Evolutionary conservation across 306 rosid species (phyloP).

Genomic region (Trichosanthes cucumerina): DNA sequence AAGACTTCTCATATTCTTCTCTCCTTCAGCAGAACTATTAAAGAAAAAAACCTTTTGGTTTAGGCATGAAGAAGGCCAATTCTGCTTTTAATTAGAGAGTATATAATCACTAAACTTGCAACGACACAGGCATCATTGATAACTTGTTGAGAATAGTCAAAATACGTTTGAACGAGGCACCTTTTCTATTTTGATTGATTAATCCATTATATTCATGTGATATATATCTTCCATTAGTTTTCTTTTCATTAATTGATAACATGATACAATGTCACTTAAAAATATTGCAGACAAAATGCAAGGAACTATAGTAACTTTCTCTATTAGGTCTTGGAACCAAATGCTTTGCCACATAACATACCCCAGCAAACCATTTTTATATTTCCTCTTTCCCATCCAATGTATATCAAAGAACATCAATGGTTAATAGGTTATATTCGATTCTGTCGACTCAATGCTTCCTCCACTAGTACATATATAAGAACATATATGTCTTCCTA

Average conservation of each 20-base stretch:
- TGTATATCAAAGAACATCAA: background rate
- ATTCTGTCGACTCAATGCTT: background rate
- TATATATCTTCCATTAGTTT: background rate
- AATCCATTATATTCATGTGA: background rate
- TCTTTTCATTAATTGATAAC: background rate
- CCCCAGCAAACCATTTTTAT: background rate
- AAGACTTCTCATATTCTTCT: conserved; percentile 35
- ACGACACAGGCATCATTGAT: background rate
- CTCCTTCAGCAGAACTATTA: conserved; percentile 33
- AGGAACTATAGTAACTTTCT: background rate
- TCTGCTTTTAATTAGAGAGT: background rate
- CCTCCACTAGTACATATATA: background rate
- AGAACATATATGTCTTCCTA: background rate
- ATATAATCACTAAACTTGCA: background rate
- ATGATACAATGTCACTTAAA: background rate
- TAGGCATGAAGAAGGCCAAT: background rate
- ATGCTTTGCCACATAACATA: background rate
- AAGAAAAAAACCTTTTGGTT: background rate
- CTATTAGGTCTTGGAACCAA: background rate
- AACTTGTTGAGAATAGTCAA: background rate
- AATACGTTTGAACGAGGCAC: background rate
- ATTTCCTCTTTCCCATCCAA: background rate
- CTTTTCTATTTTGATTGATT: background rate
- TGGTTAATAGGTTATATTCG: background rate
- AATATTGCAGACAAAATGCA: background rate